Conservation (phyloP, 1,284 basidiomycete genomes). For the Tremellales sp. region DNA sequence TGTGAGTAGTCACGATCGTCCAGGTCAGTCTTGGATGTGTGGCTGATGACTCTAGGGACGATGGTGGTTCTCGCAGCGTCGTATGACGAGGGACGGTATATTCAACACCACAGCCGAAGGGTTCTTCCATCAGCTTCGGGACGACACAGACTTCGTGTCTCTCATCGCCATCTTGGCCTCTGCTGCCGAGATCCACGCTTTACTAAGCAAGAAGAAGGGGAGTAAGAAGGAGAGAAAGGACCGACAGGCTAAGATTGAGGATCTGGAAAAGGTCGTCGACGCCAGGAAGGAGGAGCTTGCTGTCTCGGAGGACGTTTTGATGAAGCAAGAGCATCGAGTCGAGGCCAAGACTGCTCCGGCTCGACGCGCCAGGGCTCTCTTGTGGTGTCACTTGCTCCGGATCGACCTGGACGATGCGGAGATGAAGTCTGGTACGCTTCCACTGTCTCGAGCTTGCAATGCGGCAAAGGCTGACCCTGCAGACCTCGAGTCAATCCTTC, state of each 20-base stretch:
- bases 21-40: neutral
- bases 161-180: slow-evolving; percentile 70
- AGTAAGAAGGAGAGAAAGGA: slow-evolving; percentile 48
- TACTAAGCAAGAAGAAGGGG: slow-evolving; percentile 28
- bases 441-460: neutral
- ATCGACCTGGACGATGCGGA: slow-evolving; percentile 58
- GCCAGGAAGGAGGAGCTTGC: slow-evolving; percentile 51
- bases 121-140: slow-evolving; percentile 83
- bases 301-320: slow-evolving; percentile 29
- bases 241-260: slow-evolving; percentile 52
- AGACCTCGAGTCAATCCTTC: slow-evolving; percentile 67
- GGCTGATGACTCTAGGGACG: slow-evolving; percentile 64
- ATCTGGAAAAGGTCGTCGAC: slow-evolving; percentile 59
- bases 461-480: slow-evolving; percentile 7
- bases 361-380: slow-evolving; percentile 62
- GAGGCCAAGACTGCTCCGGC: slow-evolving; percentile 34
- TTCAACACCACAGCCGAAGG: slow-evolving; percentile 75
- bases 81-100: slow-evolving; percentile 89
- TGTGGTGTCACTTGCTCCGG: slow-evolving; percentile 84
- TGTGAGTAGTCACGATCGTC: slow-evolving; percentile 50
- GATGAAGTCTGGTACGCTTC: slow-evolving; percentile 62
- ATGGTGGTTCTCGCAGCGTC: slow-evolving; percentile 96
- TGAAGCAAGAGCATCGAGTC: slow-evolving; percentile 30
- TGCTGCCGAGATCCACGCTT: slow-evolving; percentile 60
- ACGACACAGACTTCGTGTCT: slow-evolving; percentile 71